phyloP scores from a whole-genome alignment of 2,329 filamentous ascomycete genomes.

The Exophiala spinifera region DNA sequence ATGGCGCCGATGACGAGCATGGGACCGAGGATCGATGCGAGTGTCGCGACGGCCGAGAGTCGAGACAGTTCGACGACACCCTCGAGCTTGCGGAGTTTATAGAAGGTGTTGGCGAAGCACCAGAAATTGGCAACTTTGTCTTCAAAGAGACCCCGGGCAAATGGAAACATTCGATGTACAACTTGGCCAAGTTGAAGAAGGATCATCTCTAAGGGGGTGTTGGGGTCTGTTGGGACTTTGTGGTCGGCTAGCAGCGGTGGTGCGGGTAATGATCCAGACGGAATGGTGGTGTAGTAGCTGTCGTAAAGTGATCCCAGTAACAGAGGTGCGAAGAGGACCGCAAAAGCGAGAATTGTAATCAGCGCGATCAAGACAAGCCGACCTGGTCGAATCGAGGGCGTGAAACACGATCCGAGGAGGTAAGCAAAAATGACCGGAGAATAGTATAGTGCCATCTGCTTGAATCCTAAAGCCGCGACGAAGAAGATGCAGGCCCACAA shows the following conservation, averaged over 20 bases:
- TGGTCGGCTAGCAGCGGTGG: slow-evolving; percentile 62
- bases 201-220: slow-evolving; percentile 69
- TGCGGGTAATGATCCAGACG: slow-evolving; percentile 54
- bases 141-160: slow-evolving; percentile 92
- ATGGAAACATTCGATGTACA: slow-evolving; percentile 90
- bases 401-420: slow-evolving; percentile 80
- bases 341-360: slow-evolving; percentile 70
- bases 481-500: slow-evolving; percentile 93
- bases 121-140: slow-evolving; percentile 99
- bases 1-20: slow-evolving; percentile 76
- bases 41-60: slow-evolving; percentile 69
- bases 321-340: slow-evolving; percentile 71
- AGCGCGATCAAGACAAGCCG: slow-evolving; percentile 73
- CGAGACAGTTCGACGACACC: slow-evolving; percentile 68
- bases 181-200: slow-evolving; percentile 78
- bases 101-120: slow-evolving; percentile 75
- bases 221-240: slow-evolving; percentile 56
- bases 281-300: slow-evolving; percentile 60
- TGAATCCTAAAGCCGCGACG: slow-evolving; percentile 89
- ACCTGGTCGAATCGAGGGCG: slow-evolving; percentile 63
- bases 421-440: slow-evolving; percentile 90
- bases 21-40: slow-evolving; percentile 72
- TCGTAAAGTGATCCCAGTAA: slow-evolving; percentile 70
- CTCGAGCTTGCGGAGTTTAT: slow-evolving; percentile 74
- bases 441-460: slow-evolving; percentile 99